A percentile compares a stretch with the other conserved stretches of the same genome.
These are phyloP conservation scores for Podaxis pistillaris DNA, from an alignment of 768 basidiomycete genomes.

Conservation along the genomic window DNA sequence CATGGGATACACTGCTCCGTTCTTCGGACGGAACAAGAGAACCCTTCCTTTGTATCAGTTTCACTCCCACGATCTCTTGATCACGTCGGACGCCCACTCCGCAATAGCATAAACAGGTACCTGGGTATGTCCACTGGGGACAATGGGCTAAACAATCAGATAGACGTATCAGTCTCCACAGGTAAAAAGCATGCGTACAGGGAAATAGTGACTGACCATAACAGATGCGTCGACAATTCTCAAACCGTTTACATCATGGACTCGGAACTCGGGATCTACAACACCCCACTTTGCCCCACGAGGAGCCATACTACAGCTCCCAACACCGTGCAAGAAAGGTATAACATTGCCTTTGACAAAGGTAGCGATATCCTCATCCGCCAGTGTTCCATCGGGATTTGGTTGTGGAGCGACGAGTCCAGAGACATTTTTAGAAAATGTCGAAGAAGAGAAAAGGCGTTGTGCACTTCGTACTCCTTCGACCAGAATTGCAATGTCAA, in stretches of 20 bases:
- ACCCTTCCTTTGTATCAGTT: background rate
- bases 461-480: slow-evolving; percentile 19
- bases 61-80: background rate
- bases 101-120: slow-evolving; percentile 7
- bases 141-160: background rate
- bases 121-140: slow-evolving; percentile 11
- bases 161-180: no score
- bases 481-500: slow-evolving; percentile 23
- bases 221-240: slow-evolving; percentile 12
- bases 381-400: slow-evolving; percentile 10
- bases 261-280: slow-evolving; percentile 2
- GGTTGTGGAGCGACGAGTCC: background rate
- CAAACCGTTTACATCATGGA: background rate
- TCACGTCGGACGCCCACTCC: slow-evolving; percentile 4
- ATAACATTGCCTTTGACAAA: background rate
- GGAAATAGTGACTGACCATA: background rate
- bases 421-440: slow-evolving; percentile 17
- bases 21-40: no score
- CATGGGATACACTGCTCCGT: no score
- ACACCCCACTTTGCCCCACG: slow-evolving; percentile 8
- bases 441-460: slow-evolving; percentile 20
- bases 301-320: background rate
- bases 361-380: background rate
- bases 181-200: no score
- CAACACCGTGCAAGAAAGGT: background rate